Base-by-base conservation (phyloP, 1,139 yeast species). In the Suhomyces choctaworum region DNA sequence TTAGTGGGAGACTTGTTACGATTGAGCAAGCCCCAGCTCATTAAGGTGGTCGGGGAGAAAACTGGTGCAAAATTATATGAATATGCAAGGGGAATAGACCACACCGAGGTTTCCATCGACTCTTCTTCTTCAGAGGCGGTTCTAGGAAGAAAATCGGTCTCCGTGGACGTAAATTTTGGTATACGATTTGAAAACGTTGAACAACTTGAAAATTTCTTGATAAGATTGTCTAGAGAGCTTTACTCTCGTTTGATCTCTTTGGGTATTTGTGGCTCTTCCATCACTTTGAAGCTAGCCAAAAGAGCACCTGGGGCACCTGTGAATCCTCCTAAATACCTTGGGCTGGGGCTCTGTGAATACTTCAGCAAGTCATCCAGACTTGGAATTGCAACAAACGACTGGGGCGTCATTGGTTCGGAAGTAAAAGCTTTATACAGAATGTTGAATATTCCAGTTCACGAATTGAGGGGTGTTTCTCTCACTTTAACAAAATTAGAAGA, bases 121-220 rank as follows among this genome's bases (percentile, higher is more conserved):
- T 44, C 58, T 4, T 64, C 66, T 11, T 73, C 76, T 25, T 67
- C 68, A 16, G 73, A 62, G 45, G 69, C 62, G 31, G 66, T 63
- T 3, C 48, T 69, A 4, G 71, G 73, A 0, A 70, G 95, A 21
- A 88, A 87, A 48, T 76, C 95, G 0, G 74, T 92, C 0, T 88
- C 96, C 0, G 87, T 88, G 8, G 97, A 92, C 56, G 84, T 92
- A 22, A 87, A 89, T 44, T 92, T 88, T 82, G 97, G 96, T 0
- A 85, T 92, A 0, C 57, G 97, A 34, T 84, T 90, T 43, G 75
- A 78, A 19, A 66, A 64, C 0, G 66, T 73, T 16, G 57, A 59
- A 1, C 87, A 90, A 48, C 76, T 83, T 16, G 90, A 82, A 41
- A 51, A 42, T 4, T 92, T 92, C 52, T 54, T 87, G 13, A 62